Base-by-base conservation (phyloP, 768 basidiomycete genomes). In the Boletus reticulatus region DNA sequence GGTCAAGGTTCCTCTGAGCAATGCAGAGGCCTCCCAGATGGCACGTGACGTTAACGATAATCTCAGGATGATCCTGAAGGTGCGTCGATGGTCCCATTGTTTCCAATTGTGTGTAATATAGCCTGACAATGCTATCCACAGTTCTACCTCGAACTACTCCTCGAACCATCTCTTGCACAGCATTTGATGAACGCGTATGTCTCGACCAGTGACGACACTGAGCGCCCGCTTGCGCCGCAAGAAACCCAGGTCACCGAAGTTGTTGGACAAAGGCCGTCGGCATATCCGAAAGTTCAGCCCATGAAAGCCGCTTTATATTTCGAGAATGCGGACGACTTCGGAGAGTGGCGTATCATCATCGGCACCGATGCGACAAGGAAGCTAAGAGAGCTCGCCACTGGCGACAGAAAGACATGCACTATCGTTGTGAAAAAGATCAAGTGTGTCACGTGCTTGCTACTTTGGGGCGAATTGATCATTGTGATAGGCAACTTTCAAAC, bases 401-500 rank as follows among this genome's bases (percentile, higher is more conserved):
- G 73, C 24, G 78, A 84, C 56, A 60, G 45, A 17, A 78, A 78
- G 39, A 70, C 70, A 37, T 85, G 85, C 59, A 62, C 61, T 14
- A 83, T 84, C 43, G 77, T 84, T 27, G 62, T 86, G 38, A 88
- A 86, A 70, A 89, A 89, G 65, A 86, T 89, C 64, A 82, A 76
- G 88, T 85, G 47, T 27, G 77, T 62, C 4, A 4, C 13, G 10
- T 39, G 34, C 37, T 50, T 49, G 9, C 7, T 10, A 20, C 34
- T 27, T 13, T 37, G n/a, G 39, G 11, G 29, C n/a, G 7, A 48
- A 31, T 36, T 56, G 39, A 55, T 37, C 6, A 3, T 36, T 8
- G 10, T 32, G 22, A 31, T 43, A 89, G 88, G 63, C 84, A 89
- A 56, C 75, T 90, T 12, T 89, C 88, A 0, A 77, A 80, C 4